A percentile compares a stretch with the other conserved stretches of the same genome.
phyloP scores from a whole-genome alignment of 2,329 filamentous ascomycete genomes.

The Neonectria hederae region DNA sequence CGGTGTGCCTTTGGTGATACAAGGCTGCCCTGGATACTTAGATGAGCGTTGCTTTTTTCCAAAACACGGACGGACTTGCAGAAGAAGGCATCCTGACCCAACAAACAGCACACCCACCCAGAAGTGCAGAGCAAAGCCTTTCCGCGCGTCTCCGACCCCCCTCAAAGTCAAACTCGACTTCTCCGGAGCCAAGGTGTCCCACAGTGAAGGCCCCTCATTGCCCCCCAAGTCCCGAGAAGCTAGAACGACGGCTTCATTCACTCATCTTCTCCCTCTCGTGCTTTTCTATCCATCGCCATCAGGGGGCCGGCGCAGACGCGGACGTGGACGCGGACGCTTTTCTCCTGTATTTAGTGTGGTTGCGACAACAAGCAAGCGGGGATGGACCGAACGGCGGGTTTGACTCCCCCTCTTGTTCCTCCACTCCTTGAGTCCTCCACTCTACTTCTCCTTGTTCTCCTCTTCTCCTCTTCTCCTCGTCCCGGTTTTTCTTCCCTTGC shows the following conservation, averaged over 20 bases:
- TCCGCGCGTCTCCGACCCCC: neutral
- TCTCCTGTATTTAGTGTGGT: neutral
- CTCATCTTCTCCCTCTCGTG: neutral
- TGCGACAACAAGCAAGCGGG: neutral
- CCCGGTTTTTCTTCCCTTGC: neutral
- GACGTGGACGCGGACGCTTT: neutral
- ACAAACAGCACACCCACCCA: neutral
- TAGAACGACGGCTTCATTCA: neutral
- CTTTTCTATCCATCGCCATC: neutral
- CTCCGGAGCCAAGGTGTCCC: neutral
- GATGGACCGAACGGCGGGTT: neutral
- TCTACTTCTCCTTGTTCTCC: neutral
- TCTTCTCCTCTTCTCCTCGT: neutral
- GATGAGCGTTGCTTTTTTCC: slow-evolving; percentile 15
- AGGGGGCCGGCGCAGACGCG: neutral
- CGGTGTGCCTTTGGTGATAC: slow-evolving; percentile 8
- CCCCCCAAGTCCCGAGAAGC: neutral
- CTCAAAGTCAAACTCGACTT: neutral
- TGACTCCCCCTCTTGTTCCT: neutral
- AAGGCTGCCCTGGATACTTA: neutral
- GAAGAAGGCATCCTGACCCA: neutral
- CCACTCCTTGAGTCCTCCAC: neutral
- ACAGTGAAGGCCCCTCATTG: neutral
- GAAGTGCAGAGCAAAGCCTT: neutral
- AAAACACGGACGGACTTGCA: neutral